Evolutionary conservation across 2,329 filamentous ascomycete species (phyloP), one percentile per base, ranked within the genome.

Genomic region (Nemania bipapillata): DNA sequence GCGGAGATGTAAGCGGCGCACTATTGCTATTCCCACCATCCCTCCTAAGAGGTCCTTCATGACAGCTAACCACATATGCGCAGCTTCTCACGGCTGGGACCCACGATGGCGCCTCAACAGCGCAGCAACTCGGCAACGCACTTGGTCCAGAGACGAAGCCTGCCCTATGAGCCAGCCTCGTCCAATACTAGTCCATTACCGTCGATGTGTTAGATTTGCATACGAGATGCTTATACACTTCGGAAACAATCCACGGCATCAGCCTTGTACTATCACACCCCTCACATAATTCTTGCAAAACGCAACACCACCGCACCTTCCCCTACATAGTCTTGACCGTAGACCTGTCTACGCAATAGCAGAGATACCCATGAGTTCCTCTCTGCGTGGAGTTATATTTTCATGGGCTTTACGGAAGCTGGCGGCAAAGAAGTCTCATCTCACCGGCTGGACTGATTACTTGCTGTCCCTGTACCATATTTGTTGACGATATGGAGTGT

Each of bases 1-100:
- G 93, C 72, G 91, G 92, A 79, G 93, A 97, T 66, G 77, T 79
- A 61, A 72, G 85, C 47, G n/a, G 15, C 32, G 30, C 53, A n/a
- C 50, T n/a, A 52, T 52, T 6, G 45, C 22, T 15, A 11, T 12
- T 40, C 37, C 15, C 37, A 12, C 15, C 15, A 17, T 40, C 17
- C 37, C 4, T 40, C 8, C 8, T 24, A 11, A 49, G 45, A 22
- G 45, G 17, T 49, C 3, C 15, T 1, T 26, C 8, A 30, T 8
- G 20, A 53, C 47, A 8, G 40, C 70, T 76, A 61, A 74, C 60
- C 28, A 32, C 8, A 17, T 55, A 9, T 56, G 20, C 22, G 54
- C 40, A 78, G 79, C 79, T 89, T 42, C 77, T 89, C 69, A 87
- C 86, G 12, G 84, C 83, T 12, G 85, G 78, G 4, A 81, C 32